Evolutionary conservation across 345 rosid species (phyloP), one percentile per base, ranked within the genome.

Genomic region (Brassica cretica): DNA sequence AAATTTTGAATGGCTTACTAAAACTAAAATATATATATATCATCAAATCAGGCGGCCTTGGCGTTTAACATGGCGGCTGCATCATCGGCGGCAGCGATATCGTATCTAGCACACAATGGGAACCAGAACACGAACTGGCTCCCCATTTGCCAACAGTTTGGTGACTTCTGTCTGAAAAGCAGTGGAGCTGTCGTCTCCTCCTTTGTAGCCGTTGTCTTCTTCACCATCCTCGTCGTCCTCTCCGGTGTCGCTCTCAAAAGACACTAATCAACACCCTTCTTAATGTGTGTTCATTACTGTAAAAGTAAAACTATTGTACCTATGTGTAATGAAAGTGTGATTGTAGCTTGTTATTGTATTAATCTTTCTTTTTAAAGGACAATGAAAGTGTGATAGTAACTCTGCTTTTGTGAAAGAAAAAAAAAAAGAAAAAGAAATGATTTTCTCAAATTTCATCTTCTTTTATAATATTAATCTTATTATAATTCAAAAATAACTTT

Each of bases 171-270:
- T 86, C 89, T 86, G 81, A 81, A 83, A 68, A 81, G 82, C 6
- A 91, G 93, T 59, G 97, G 98, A 62, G 91, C 95, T 3, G 97
- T 94, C 79, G 95, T 94, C 64, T 89, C 90, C 2, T 74, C 97
- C 10, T 88, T 88, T 39, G 64, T 88, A 15, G 66, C 90, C 3
- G 95, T 78, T 5, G 76, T 71, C 8, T 70, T 91, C 46, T 73
- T 91, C 51, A 4, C 83, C 78, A 4, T 84, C 30, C 80, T 94
- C 70, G 65, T 92, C 35, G 73, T 92, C 27, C 63, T 91, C 3
- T 91, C 97, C 41, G 93, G 83, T 58, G 41, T 89, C 39, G 92
- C 95, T 67, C 89, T 94, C 4, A 86, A 86, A 53, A 86, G 62
- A 66, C 83, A 66, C 18, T 87, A 64, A 73, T 10, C 61, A 63